Conservation (phyloP, 495 filamentous ascomycete species). For the Penicillium chermesinum region DNA sequence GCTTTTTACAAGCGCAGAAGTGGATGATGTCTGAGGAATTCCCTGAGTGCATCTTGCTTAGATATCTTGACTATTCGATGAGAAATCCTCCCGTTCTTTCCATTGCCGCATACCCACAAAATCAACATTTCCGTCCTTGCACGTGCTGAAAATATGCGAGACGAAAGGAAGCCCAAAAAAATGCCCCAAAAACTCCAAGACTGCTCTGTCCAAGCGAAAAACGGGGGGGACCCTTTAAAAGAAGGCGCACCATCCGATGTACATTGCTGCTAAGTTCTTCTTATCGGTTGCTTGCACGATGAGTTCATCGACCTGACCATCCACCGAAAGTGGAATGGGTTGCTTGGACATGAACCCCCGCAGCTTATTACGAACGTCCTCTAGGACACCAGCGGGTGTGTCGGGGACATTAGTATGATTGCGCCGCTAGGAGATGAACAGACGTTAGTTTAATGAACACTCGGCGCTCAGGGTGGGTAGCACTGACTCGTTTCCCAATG, state of each 20-base stretch:
- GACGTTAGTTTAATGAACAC: background rate
- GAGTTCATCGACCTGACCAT: slow-evolving; percentile 91
- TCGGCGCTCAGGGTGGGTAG: background rate
- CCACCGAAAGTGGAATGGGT: slow-evolving; percentile 85
- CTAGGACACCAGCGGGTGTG: slow-evolving; percentile 83
- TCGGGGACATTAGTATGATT: slow-evolving; percentile 62
- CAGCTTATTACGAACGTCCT: slow-evolving; percentile 82
- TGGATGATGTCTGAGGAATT: no score
- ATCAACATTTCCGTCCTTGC: no score
- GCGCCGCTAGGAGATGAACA: slow-evolving; percentile 42
- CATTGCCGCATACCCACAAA: no score
- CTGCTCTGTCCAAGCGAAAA: no score
- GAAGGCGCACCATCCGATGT: slow-evolving; percentile 97
- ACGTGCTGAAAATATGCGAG: no score
- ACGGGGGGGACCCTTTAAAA: slow-evolving; percentile 50
- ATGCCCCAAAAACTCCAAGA: no score
- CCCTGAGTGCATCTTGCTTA: no score
- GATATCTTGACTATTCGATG: no score
- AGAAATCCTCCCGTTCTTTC: no score
- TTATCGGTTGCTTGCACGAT: slow-evolving; percentile 77
- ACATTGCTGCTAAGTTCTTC: slow-evolving; percentile 79
- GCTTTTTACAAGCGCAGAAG: no score
- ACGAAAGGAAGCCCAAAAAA: no score
- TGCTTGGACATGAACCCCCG: slow-evolving; percentile 77
- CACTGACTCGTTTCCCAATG: slow-evolving; percentile 61